Conservation (phyloP, 2,329 filamentous ascomycete species). For the Cladosporium phlei region DNA sequence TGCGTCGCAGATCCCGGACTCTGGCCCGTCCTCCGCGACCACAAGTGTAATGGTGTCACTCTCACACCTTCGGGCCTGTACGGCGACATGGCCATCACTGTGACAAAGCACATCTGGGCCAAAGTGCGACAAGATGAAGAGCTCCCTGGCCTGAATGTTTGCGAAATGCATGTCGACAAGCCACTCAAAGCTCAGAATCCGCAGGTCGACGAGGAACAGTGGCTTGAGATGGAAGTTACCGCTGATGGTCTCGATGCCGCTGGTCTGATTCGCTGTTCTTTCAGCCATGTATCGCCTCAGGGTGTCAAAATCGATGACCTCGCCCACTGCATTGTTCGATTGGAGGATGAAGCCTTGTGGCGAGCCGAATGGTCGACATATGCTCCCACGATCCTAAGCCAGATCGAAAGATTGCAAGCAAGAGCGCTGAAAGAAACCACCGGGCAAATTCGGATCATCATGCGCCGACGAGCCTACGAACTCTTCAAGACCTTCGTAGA, state of each 20-base stretch:
- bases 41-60: conserved; percentile 31
- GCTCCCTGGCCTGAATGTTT: conserved; percentile 22
- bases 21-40: conserved; percentile 25
- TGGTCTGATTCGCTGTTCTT: conserved; percentile 18
- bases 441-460: conserved; percentile 19
- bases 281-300: conserved; percentile 22
- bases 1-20: conserved; percentile 23
- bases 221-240: conserved; percentile 25
- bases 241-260: background rate
- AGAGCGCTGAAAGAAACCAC: conserved; percentile 16
- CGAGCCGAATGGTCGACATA: conserved; percentile 19
- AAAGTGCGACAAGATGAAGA: conserved; percentile 14
- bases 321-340: conserved; percentile 23
- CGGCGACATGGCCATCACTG: conserved; percentile 31
- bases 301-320: conserved; percentile 23
- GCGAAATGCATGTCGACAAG: conserved; percentile 25
- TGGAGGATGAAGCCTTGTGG: conserved; percentile 20
- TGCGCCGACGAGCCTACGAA: conserved; percentile 20
- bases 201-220: conserved; percentile 18
- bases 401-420: conserved; percentile 19
- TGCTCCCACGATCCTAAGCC: conserved; percentile 16
- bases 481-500: conserved; percentile 26
- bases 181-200: conserved; percentile 23
- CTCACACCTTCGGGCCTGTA: conserved; percentile 32
- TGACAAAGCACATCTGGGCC: conserved; percentile 23